Evolutionary conservation across 2,329 filamentous ascomycete genomes (phyloP).

Genomic region (Aureobasidium lini): DNA sequence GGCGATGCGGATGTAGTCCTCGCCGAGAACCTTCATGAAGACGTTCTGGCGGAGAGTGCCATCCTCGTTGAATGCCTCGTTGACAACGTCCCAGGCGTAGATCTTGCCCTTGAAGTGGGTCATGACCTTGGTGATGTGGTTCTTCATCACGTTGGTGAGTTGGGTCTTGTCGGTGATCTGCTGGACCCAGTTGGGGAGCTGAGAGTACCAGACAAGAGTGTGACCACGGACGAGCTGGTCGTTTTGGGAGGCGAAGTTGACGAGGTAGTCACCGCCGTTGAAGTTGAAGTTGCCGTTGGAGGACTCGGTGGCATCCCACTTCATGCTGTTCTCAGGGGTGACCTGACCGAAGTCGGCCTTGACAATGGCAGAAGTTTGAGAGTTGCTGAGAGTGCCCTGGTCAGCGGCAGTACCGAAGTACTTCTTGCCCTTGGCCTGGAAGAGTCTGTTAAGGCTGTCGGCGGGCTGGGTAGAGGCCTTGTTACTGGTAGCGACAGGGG

Average conservation of each 20-base stretch:
- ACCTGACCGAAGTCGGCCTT: slow-evolving; percentile 56
- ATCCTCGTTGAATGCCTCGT: slow-evolving; percentile 26
- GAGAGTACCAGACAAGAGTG: slow-evolving; percentile 56
- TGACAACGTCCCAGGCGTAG: slow-evolving; percentile 39
- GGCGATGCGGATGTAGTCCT: slow-evolving; percentile 62
- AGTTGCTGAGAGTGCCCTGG: slow-evolving; percentile 42
- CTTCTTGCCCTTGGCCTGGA: slow-evolving; percentile 57
- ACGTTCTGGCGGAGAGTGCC: slow-evolving; percentile 61
- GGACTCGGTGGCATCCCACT: slow-evolving; percentile 54
- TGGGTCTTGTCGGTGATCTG: slow-evolving; percentile 45
- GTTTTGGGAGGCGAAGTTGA: slow-evolving; percentile 51
- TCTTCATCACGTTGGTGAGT: slow-evolving; percentile 50
- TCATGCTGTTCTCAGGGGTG: slow-evolving; percentile 63
- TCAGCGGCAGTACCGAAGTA: slow-evolving; percentile 57
- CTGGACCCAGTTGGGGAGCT: slow-evolving; percentile 49
- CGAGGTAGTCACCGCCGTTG: slow-evolving; percentile 49
- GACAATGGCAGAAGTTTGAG: slow-evolving; percentile 50
- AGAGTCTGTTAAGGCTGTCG: slow-evolving; percentile 46
- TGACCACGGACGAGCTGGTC: slow-evolving; percentile 56
- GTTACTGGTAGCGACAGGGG: slow-evolving; percentile 6
- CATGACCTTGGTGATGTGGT: slow-evolving; percentile 53
- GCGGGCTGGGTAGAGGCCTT: slow-evolving; percentile 12
- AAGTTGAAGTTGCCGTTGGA: slow-evolving; percentile 49
- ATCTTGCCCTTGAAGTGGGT: slow-evolving; percentile 57
- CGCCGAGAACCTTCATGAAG: slow-evolving; percentile 61